Conservation (phyloP, 176 grass and related monocot species). For the Eragrostis curvula region DNA sequence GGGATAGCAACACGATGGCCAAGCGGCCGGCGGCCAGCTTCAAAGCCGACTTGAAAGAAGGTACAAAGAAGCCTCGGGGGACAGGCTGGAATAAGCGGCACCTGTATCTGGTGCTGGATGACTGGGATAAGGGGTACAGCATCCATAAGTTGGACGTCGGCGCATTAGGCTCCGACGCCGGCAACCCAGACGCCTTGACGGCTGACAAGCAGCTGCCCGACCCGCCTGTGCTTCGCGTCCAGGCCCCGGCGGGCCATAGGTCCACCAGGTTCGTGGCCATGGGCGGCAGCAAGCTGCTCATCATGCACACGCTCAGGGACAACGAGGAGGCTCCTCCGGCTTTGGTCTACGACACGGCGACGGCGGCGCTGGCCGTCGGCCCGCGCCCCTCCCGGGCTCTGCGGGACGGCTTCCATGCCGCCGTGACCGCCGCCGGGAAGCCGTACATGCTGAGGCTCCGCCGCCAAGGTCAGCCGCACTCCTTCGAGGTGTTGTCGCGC, state of each 20-base stretch:
- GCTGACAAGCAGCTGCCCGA: neutral
- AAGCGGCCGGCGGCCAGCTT: neutral
- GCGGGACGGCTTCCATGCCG: no score
- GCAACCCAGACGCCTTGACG: no score
- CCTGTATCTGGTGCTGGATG: neutral
- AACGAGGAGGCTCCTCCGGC: neutral
- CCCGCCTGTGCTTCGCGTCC: neutral
- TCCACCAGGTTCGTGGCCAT: neutral
- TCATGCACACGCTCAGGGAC: no score
- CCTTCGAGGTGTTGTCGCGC: no score
- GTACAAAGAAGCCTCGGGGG: neutral
- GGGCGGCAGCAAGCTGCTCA: neutral
- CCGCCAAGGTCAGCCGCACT: no score
- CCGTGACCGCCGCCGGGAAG: no score
- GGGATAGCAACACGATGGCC: no score
- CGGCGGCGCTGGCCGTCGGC: neutral
- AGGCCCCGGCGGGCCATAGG: neutral
- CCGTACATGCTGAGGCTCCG: no score
- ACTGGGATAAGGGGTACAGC: conserved; percentile 8
- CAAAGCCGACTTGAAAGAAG: neutral
- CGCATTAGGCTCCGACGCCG: neutral
- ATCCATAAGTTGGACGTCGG: neutral
- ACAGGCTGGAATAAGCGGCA: neutral
- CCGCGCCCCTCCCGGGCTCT: neutral
- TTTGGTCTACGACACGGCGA: neutral